These are phyloP conservation scores for Cyclotella kingstonii DNA, from an alignment of 108 stramenopile species.

Conservation along the genomic window DNA sequence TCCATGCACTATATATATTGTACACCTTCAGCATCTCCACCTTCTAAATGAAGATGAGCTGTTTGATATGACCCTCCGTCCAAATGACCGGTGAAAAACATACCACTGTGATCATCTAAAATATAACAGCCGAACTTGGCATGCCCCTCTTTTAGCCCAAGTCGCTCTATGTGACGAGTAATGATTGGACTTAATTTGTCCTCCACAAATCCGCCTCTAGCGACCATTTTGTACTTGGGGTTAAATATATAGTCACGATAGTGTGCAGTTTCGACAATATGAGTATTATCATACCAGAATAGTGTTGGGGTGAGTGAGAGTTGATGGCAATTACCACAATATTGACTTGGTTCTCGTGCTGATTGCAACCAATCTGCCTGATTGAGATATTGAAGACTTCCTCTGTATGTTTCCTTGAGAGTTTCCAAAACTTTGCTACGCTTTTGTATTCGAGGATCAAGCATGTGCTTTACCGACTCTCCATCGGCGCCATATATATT, in stretches of 20 bases:
- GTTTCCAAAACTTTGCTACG: conserved; percentile 42
- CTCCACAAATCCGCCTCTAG: conserved; percentile 83
- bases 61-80: conserved; percentile 71
- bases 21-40: too few species aligned
- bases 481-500: conserved; percentile 61
- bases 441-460: conserved; percentile 26
- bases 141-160: conserved; percentile 68
- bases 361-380: conserved; percentile 53
- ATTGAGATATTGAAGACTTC: conserved; percentile 40
- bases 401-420: conserved; percentile 49
- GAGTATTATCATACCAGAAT: conserved; percentile 90
- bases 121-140: conserved; percentile 78
- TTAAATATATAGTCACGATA: conserved; percentile 85
- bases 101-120: conserved; percentile 82
- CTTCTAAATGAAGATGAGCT: conserved; percentile 4
- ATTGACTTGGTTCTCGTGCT: background rate
- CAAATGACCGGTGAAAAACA: conserved; percentile 82
- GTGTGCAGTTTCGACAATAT: conserved; percentile 70
- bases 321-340: conserved; percentile 48
- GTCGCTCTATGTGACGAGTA: conserved; percentile 57
- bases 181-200: conserved; percentile 75
- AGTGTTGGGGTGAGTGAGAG: conserved; percentile 75
- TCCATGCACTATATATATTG: background rate
- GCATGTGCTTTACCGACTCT: conserved; percentile 41
- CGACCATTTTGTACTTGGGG: conserved; percentile 73